Evolutionary conservation across 2,329 filamentous ascomycete species (phyloP), one percentile per base, ranked within the genome.

Genomic region (Phaeoacremonium minimum): DNA sequence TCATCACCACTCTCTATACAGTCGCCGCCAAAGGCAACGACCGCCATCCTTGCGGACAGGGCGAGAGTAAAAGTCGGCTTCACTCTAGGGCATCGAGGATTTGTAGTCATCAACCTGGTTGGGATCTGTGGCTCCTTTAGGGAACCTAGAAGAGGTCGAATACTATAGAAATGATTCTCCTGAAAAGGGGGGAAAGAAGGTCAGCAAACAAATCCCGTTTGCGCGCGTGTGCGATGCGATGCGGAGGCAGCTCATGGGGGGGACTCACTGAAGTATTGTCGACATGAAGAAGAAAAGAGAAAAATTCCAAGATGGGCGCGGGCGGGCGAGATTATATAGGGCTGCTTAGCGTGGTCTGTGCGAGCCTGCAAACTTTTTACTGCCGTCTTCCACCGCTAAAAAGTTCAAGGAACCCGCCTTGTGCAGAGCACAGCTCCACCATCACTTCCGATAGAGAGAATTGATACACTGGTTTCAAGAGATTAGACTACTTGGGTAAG

Each of bases 151-250:
- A 81, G 76, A 75, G 77, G 85, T 89, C 81, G 81, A 87, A 76
- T 83, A 90, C 88, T 95, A 89, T 90, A 95, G 85, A 95, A 94
- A 87, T 87, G 87, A 91, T 91, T 90, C 86, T 88, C 67, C 61
- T 71, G 60, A 46, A 47, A 48, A 28, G 20, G 40, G 37, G 15
- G 43, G 38, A 47, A 38, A 46, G 43, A 22, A 14, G 35, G 14
- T 40, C 9, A n/a, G 22, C n/a, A 9, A n/a, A 9, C n/a, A 9
- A n/a, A n/a, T 9, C 9, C 22, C n/a, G 22, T 9, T 26, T 9
- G 9, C n/a, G 22, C n/a, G 22, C 9, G 22, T 9, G 9, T 9
- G 22, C 22, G 22, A 26, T 9, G 22, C 22, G 32, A 15, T 30
- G 34, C 30, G 41, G 35, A 35, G 38, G 29, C 46, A 42, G 39